phyloP scores from a whole-genome alignment of 805 yeast genomes.

The Clavispora vitiphila region DNA sequence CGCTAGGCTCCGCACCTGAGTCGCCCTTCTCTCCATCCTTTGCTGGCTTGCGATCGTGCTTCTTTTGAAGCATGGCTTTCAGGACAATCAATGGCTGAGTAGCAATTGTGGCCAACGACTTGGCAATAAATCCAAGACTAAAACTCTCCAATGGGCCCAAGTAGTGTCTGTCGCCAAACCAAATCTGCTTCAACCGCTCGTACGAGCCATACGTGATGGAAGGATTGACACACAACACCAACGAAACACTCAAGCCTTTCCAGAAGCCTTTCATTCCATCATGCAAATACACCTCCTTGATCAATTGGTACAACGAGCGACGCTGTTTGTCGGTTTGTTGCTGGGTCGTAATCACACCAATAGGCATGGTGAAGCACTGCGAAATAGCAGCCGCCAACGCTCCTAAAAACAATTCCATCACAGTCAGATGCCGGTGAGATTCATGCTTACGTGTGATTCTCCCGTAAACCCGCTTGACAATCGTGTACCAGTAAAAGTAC shows the following conservation, averaged over 20 bases:
- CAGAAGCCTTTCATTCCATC: constrained; percentile 73
- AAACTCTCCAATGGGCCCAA: constrained; percentile 64
- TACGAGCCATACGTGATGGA: constrained; percentile 81
- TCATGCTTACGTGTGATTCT: constrained; percentile 30
- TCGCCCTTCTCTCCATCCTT: constrained; percentile 18
- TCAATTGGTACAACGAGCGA: constrained; percentile 26
- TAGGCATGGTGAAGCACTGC: constrained; percentile 77
- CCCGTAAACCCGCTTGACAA: constrained; percentile 56
- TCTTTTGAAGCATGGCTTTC: constrained; percentile 72
- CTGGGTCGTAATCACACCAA: constrained; percentile 62
- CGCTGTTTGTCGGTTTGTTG: constrained; percentile 49
- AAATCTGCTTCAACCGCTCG: constrained; percentile 55
- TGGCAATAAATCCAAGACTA: constrained; percentile 71
- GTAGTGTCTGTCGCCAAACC: constrained; percentile 39
- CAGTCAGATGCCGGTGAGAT: constrained; percentile 44
- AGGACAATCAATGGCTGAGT: constrained; percentile 86
- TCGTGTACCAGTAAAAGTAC: constrained; percentile 83
- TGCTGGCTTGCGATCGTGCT: constrained; percentile 22
- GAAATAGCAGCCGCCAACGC: constrained; percentile 80
- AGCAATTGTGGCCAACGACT: constrained; percentile 70
- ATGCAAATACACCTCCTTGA: constrained; percentile 47
- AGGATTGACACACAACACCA: constrained; percentile 76
- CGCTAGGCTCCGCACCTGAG: constrained; percentile 20
- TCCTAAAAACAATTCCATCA: constrained; percentile 67
- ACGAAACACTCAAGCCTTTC: constrained; percentile 77